A percentile compares a stretch with the other conserved stretches of the same genome.
These are phyloP conservation scores for Mycena indigotica DNA, from an alignment of 768 basidiomycete species.

Conservation along the genomic window DNA sequence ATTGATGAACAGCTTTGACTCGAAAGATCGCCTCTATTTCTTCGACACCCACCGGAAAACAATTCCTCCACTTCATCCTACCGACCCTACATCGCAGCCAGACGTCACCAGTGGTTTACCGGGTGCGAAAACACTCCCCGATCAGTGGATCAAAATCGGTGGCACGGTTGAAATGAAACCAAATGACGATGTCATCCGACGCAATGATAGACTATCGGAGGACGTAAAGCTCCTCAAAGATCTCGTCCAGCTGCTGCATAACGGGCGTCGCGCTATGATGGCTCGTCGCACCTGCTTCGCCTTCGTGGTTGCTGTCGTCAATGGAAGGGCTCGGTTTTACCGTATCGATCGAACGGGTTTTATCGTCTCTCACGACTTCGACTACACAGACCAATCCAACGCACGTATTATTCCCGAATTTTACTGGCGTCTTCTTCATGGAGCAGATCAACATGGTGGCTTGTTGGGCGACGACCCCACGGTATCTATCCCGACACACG, in stretches of 20 bases:
- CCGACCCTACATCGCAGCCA: slow-evolving; percentile 3
- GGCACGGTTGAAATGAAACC: not conserved
- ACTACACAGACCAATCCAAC: slow-evolving; percentile 5
- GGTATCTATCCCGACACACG: not conserved
- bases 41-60: not conserved
- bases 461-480: not conserved
- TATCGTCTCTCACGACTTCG: slow-evolving; percentile 7
- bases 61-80: not conserved
- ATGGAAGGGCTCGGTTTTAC: not conserved
- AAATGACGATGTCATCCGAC: not conserved
- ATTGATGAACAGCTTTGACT: no score
- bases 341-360: slow-evolving; percentile 13
- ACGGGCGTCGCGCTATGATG: slow-evolving; percentile 5
- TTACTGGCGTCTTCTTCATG: not conserved
- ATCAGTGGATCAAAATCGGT: no score
- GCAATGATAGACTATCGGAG: not conserved
- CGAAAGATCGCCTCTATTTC: not conserved
- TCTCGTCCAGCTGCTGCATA: slow-evolving; percentile 6
- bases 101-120: not conserved
- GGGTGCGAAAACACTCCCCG: no score
- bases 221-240: not conserved
- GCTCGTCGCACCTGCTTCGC: slow-evolving; percentile 4
- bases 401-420: not conserved
- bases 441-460: not conserved
- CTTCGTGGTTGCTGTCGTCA: slow-evolving; percentile 5